Conservation (phyloP, 192 early-diverging fungal genomes). For the Paraglomus brasilianum region DNA sequence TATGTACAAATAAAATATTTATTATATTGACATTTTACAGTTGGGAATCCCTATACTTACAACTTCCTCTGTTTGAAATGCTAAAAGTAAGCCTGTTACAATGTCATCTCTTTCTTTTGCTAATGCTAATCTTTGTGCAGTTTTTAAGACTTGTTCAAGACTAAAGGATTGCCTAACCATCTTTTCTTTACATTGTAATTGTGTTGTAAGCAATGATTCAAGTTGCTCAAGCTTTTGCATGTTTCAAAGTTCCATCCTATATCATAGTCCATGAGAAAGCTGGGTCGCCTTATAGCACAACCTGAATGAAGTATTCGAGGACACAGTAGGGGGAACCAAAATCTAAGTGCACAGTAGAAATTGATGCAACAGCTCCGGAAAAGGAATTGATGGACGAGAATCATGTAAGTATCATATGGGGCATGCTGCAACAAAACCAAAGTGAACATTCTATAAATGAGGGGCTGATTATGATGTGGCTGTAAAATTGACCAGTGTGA, state of each 20-base stretch:
- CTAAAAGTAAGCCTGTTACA: conserved; percentile 10
- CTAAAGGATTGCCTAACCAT: conserved; percentile 11
- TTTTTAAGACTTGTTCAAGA: conserved; percentile 13
- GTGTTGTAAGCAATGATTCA: conserved; percentile 5
- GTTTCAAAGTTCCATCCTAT: neutral
- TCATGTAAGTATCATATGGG: no score
- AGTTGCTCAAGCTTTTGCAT: conserved; percentile 5
- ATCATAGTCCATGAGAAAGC: conserved; percentile 1
- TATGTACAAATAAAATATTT: conserved; percentile 19
- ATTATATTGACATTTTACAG: conserved; percentile 2
- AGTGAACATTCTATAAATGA: no score
- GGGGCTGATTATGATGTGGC: no score
- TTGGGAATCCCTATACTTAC: conserved; percentile 1
- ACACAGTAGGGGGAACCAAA: no score
- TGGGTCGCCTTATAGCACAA: conserved; percentile 4
- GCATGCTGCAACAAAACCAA: no score
- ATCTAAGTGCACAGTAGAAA: no score
- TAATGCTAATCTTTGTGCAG: conserved; percentile 9
- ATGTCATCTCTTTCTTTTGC: conserved; percentile 1
- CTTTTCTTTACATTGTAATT: conserved; percentile 8
- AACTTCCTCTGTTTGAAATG: neutral
- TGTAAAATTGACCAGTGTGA: no score
- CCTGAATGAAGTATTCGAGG: conserved; percentile 11
- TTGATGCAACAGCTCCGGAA: no score
- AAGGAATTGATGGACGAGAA: no score